Evolutionary conservation across 176 grass and related monocot genomes (phyloP), one percentile per base, ranked within the genome.

Genomic region (Miscanthus lutarioriparius): DNA sequence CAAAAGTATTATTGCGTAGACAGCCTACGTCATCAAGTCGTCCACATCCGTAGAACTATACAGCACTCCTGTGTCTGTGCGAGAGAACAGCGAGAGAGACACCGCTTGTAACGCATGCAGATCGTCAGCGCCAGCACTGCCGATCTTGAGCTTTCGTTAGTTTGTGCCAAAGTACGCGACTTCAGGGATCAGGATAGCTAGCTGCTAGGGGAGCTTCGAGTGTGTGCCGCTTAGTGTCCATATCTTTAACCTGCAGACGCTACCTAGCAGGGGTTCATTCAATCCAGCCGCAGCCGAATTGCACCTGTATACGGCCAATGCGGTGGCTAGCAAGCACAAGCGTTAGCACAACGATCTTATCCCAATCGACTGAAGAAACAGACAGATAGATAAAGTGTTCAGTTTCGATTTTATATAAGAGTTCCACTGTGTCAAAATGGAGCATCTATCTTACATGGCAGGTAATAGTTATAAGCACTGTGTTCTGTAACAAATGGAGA

Each of bases 51-150:
- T 61, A 10, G 11, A 10, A 28, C 13, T 30, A 49, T 16, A 49
- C 13, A 15, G 44, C 6, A 20, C 17, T 20, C 45, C 62, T 30
- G 59, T 28, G 17, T 66, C 4, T 17, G n/a, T 22, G 38, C 7
- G 15, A n/a, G 80, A n/a, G 2, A 4, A 2, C 65, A 36, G 16
- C 0, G 51, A 7, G 6, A 8, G 32, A 10, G 25, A 74, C 44
- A 84, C 43, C 74, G 39, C n/a, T 38, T 78, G 80, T 54, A 83
- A 47, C 44, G 14, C 45, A 48, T 16, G 45, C 76, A 39, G 81
- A 68, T 41, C 27, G 28, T 37, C 69, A 48, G 12, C 14, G 12
- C 6, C 64, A 67, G 2, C 3, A 15, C 16, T 10, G 14, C 47
- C 22, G 0, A 28, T 9, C 41, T 56, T 17, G 48, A 45, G 48